phyloP scores from a whole-genome alignment of 371 early-diverging fungal species.

The Mortierella sp. region DNA sequence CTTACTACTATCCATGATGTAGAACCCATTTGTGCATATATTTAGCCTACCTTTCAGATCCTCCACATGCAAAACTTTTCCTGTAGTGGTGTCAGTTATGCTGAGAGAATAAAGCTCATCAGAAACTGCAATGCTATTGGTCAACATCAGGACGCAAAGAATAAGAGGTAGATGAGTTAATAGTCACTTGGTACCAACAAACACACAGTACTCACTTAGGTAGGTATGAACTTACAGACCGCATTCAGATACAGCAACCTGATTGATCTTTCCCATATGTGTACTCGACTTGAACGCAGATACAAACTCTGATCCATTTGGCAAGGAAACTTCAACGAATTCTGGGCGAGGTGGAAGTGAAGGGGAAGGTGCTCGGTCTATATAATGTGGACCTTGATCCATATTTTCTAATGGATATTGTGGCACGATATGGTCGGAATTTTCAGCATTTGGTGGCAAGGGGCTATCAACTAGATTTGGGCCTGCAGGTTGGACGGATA shows the following conservation, averaged over 20 bases:
- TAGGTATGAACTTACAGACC: constrained; percentile 35
- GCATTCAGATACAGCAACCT: constrained; percentile 37
- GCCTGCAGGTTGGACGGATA: neutral
- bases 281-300: constrained; percentile 27
- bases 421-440: constrained; percentile 20
- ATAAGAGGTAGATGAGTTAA: too few species aligned
- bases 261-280: constrained; percentile 36
- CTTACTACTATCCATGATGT: neutral
- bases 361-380: constrained; percentile 26
- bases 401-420: neutral
- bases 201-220: neutral
- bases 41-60: constrained; percentile 38
- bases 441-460: neutral
- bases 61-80: constrained; percentile 37
- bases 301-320: constrained; percentile 24
- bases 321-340: constrained; percentile 22
- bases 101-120: constrained; percentile 49
- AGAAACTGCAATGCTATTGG: constrained; percentile 38
- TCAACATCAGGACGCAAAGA: neutral
- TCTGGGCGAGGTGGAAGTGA: constrained; percentile 24
- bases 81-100: constrained; percentile 35
- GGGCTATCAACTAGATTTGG: neutral
- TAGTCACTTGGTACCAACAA: neutral
- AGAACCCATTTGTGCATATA: neutral
- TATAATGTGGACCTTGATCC: neutral